Percentiles rank a stretch among this genome's conserved stretches.
Conservation (phyloP, 805 yeast species). For the Sugiyamaella valdiviana region DNA sequence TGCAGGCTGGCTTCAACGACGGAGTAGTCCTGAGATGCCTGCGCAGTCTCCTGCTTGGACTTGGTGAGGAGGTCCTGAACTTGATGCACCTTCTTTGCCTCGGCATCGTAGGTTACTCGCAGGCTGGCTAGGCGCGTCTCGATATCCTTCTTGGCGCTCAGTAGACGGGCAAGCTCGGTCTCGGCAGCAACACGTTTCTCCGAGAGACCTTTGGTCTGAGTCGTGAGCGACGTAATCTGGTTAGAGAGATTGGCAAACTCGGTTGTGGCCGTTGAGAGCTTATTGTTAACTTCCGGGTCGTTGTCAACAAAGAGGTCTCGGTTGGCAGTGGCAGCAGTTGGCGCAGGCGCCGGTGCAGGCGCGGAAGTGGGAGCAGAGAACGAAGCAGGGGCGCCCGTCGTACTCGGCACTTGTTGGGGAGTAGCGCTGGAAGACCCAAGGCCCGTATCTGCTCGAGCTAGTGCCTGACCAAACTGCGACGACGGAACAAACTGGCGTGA, state of each 20-base stretch:
- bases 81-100: slow-evolving; percentile 66
- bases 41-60: slow-evolving; percentile 61
- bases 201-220: slow-evolving; percentile 64
- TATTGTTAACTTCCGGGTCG: slow-evolving; percentile 51
- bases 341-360: slow-evolving; percentile 30
- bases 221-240: slow-evolving; percentile 71
- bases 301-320: slow-evolving; percentile 51
- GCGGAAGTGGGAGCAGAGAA: slow-evolving; percentile 21
- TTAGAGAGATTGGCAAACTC: slow-evolving; percentile 83
- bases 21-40: slow-evolving; percentile 63
- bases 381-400: slow-evolving; percentile 16
- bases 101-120: slow-evolving; percentile 68
- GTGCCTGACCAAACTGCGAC: slow-evolving; percentile 76
- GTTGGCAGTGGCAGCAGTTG: slow-evolving; percentile 28
- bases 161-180: slow-evolving; percentile 65
- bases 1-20: slow-evolving; percentile 74
- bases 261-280: slow-evolving; percentile 70
- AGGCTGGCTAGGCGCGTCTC: slow-evolving; percentile 62
- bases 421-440: slow-evolving; percentile 7
- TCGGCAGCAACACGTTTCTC: slow-evolving; percentile 70
- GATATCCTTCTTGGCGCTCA: slow-evolving; percentile 61
- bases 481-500: slow-evolving; percentile 60
- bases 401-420: slow-evolving; percentile 1
- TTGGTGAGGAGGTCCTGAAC: slow-evolving; percentile 58
- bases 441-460: slow-evolving; percentile 37